Evolutionary conservation across 139 green algal species (phyloP), one percentile per base, ranked within the genome.

Genomic region (Tetratostichococcus sp.): DNA sequence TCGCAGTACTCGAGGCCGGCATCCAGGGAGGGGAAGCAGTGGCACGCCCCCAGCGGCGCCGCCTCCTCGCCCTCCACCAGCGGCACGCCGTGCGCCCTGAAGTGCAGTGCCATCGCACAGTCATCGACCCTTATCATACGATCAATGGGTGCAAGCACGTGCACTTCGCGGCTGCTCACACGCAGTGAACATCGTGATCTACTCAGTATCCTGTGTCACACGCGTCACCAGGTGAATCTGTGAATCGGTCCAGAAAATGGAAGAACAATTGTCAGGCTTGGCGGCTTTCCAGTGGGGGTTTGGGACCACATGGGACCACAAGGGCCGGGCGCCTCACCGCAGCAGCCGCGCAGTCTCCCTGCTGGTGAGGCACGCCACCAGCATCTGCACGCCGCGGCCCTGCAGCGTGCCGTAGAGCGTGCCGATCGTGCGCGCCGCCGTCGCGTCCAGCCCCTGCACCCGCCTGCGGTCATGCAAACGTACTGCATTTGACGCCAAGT

Each of bases 391-490:
- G 32, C 80, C 84, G 62, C 80, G 67, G 22, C 76, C 76, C 17
- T 81, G 69, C 67, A 87, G 72, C 35, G 67, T 67, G 34, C 78
- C 79, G 23, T 80, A 67, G 43, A 95, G 79, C 28, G 86, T 88
- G 30, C 79, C 80, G 50, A 95, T 89, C 21, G 85, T 93, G 71
- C 85, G 84, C 19, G 91, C 91, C 0, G 87, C 88, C 0, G 91
- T 95, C 6, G 86, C 85, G 43, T 95, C 91, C 73, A 95, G 42
- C 21, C 86, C 88, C n/a, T 87, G 80, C 14, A 94, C 86, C 6
- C 73, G 70, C 76, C 89, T 91, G 88, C 33, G 33, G 23, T 67
- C 39, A 50, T 50, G 39, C 11, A 6, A 6, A 6, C 39, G 11
- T 50, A 50, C 39, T 50, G 39, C 39, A n/a, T n/a, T n/a, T n/a